Conservation (phyloP, 2,329 filamentous ascomycete species). For the Hymenotorrendiella dingleyae region DNA sequence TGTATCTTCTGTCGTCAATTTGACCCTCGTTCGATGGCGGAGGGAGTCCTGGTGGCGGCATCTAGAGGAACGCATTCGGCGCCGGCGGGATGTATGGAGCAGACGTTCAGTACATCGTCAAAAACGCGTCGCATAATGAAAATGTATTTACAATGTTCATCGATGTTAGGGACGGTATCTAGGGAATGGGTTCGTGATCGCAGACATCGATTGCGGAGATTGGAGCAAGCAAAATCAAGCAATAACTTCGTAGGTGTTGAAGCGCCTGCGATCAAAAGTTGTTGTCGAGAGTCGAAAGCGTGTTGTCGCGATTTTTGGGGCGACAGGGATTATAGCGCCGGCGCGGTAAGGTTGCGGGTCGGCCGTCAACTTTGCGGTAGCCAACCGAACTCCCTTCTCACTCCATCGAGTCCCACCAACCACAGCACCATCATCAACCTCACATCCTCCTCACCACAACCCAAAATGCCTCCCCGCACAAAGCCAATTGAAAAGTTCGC, state of each 20-base stretch:
- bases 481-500: slow-evolving; percentile 66
- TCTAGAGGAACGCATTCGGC: slow-evolving; percentile 29
- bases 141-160: slow-evolving; percentile 6
- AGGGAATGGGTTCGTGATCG: no score
- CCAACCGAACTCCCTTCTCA: not conserved
- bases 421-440: not conserved
- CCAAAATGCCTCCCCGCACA: slow-evolving; percentile 35
- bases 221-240: no score
- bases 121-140: slow-evolving; percentile 20
- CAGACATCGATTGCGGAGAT: no score
- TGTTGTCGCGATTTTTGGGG: slow-evolving; percentile 1
- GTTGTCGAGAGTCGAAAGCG: not conserved
- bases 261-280: not conserved
- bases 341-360: not conserved
- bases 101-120: no score
- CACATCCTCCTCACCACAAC: not conserved
- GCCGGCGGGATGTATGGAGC: slow-evolving; percentile 7
- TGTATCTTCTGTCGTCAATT: no score
- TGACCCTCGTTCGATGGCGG: slow-evolving; percentile 23
- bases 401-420: not conserved
- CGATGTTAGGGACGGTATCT: not conserved
- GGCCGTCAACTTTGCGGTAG: not conserved
- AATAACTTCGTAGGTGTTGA: no score
- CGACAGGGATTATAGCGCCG: not conserved
- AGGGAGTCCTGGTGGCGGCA: slow-evolving; percentile 23